Base-by-base conservation (phyloP, 495 filamentous ascomycete species). In the Daldinia childiae region DNA sequence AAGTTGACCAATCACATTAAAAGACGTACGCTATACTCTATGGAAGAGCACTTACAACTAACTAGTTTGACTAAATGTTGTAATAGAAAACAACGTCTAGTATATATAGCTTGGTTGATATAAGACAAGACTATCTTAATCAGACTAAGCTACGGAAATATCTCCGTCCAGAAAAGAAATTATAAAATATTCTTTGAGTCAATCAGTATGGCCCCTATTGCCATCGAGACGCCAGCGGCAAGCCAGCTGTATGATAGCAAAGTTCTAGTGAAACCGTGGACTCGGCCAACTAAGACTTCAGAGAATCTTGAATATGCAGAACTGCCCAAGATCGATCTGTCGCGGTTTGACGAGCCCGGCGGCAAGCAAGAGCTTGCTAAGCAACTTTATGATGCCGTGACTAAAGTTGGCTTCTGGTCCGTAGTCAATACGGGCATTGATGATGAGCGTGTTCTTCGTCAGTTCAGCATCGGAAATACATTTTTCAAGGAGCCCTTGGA, bases 331-430 rank as follows among this genome's bases (percentile, higher is more conserved):
- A 79, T 89, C 27, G 86, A 89, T 59, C 78, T 89, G 0, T 79
- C 79, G 7, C 77, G 70, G 11, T 87, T 83, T 61, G 81, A 84
- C 29, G 69, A 83, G 43, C 81, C 82, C 0, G 85, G 83, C 26
- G 86, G 85, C 6, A 87, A 86, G 73, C 74, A 86, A 62, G 66
- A 80, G 19, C 80, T 89, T 12, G 86, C 85, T 0, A 78, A 82
- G 15, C 82, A 86, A 59, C 79, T 89, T 2, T 80, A 85, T 4
- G 82, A 89, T 66, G 87, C 87, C 8, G 81, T 87, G 0, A 80
- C 82, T 38, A 74, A 84, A 50, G 81, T 86, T 39, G 86, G 86
- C 69, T 66, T 80, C 77, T 73, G 77, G 62, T 75, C 72, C 36
- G 63, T 74, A n/a, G 45, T 71, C 45, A 74, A 74, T 59, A 71